phyloP scores from a whole-genome alignment of 495 filamentous ascomycete species.

The Entonaema liquescens region DNA sequence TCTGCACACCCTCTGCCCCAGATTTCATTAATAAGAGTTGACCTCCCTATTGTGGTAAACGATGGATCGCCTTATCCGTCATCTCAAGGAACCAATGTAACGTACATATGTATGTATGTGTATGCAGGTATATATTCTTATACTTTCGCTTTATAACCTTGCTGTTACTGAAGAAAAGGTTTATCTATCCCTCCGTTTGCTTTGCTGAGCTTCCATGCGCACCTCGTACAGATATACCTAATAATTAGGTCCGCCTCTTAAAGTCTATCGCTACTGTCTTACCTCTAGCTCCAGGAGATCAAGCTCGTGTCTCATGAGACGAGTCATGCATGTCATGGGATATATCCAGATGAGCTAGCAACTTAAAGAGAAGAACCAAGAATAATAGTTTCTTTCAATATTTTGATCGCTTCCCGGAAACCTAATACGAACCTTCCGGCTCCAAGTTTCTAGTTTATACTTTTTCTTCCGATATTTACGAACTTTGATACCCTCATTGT shows the following conservation, averaged over 20 bases:
- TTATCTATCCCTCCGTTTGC: slow-evolving; percentile 2
- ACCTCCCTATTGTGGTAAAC: slow-evolving; percentile 31
- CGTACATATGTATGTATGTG: slow-evolving; percentile 7
- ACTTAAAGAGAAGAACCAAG: slow-evolving; percentile 5
- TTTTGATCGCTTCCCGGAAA: neutral
- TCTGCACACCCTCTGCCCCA: slow-evolving; percentile 24
- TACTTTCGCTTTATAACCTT: slow-evolving; percentile 32
- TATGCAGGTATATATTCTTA: slow-evolving; percentile 15
- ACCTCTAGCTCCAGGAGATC: slow-evolving; percentile 2
- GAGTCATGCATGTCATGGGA: slow-evolving; percentile 18
- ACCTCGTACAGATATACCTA: slow-evolving; percentile 12
- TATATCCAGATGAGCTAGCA: slow-evolving; percentile 13
- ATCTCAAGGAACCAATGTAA: slow-evolving; percentile 26
- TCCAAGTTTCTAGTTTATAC: slow-evolving; percentile 5
- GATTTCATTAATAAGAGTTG: slow-evolving; percentile 34
- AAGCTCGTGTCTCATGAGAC: slow-evolving; percentile 23
- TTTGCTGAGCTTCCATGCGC: neutral
- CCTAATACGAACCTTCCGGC: neutral
- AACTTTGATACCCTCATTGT: slow-evolving; percentile 1
- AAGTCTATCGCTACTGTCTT: slow-evolving; percentile 28
- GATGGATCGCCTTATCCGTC: slow-evolving; percentile 22
- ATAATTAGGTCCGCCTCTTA: slow-evolving; percentile 22
- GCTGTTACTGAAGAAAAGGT: slow-evolving; percentile 13
- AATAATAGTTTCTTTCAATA: slow-evolving; percentile 9
- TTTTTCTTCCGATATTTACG: slow-evolving; percentile 4